phyloP scores from a whole-genome alignment of 2,329 filamentous ascomycete species.

The Ceratocystis smalleyi region DNA sequence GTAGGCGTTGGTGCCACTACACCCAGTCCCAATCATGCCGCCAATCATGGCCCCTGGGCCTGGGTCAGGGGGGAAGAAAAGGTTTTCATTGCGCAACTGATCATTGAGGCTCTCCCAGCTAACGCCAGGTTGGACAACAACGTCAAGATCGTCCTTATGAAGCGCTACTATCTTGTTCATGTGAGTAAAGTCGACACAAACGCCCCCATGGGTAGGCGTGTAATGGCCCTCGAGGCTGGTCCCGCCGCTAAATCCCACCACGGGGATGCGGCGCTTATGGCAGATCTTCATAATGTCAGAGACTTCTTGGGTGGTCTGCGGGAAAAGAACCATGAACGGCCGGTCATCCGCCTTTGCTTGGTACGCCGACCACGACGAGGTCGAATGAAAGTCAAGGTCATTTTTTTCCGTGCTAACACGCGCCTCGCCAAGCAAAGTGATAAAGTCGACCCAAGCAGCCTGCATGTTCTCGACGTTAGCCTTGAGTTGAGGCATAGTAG shows the following conservation, averaged over 20 bases:
- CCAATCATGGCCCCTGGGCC: conserved; percentile 87
- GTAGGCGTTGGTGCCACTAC: conserved; percentile 74
- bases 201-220: conserved; percentile 63
- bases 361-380: conserved; percentile 49
- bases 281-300: conserved; percentile 80
- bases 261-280: conserved; percentile 63
- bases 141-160: conserved; percentile 63
- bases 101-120: conserved; percentile 82
- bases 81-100: conserved; percentile 50
- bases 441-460: conserved; percentile 55
- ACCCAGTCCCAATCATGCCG: conserved; percentile 64
- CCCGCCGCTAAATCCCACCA: conserved; percentile 74
- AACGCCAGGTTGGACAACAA: conserved; percentile 63
- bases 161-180: conserved; percentile 71
- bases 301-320: conserved; percentile 64
- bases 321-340: conserved; percentile 60
- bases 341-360: conserved; percentile 32
- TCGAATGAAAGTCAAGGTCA: conserved; percentile 41
- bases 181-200: conserved; percentile 70
- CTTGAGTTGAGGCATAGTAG: conserved; percentile 39
- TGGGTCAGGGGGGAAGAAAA: conserved; percentile 87
- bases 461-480: conserved; percentile 47
- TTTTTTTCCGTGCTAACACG: conserved; percentile 45
- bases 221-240: conserved; percentile 85
- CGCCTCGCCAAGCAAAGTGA: conserved; percentile 45